These are phyloP conservation scores for Vigna hirtella DNA, from an alignment of 306 rosid species.

Conservation along the genomic window DNA sequence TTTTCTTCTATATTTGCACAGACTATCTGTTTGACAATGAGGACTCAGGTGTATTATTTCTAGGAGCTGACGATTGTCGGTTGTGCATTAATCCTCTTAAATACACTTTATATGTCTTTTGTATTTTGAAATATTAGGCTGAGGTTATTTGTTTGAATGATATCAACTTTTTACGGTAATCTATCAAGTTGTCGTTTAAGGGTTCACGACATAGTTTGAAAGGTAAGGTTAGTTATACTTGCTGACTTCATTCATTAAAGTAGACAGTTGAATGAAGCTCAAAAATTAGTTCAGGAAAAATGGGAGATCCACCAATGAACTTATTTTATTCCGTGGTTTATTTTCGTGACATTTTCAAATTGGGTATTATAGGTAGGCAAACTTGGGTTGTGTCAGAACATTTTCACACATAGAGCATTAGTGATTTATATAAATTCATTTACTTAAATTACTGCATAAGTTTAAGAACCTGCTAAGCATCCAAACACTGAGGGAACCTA, in stretches of 20 bases:
- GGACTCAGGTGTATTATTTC: slow-evolving; percentile 23
- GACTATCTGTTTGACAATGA: slow-evolving; percentile 26
- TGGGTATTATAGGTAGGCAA: background rate
- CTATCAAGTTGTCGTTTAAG: slow-evolving; percentile 12
- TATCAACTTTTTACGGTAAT: slow-evolving; percentile 16
- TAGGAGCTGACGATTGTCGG: slow-evolving; percentile 16
- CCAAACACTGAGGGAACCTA: too few species aligned
- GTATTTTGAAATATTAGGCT: slow-evolving; percentile 20
- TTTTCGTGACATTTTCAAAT: slow-evolving; percentile 34
- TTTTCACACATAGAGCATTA: too few species aligned
- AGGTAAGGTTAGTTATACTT: slow-evolving; percentile 21
- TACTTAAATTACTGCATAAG: too few species aligned
- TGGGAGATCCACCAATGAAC: slow-evolving; percentile 6
- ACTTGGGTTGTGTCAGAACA: too few species aligned
- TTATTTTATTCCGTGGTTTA: slow-evolving; percentile 12
- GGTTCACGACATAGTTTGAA: slow-evolving; percentile 25
- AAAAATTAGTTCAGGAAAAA: slow-evolving; percentile 20
- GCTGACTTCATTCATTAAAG: slow-evolving; percentile 31
- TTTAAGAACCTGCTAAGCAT: too few species aligned
- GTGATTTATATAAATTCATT: too few species aligned
- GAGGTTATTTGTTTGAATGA: slow-evolving; percentile 10
- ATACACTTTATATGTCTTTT: slow-evolving; percentile 4
- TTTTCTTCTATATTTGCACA: background rate
- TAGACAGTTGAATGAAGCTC: slow-evolving; percentile 20
- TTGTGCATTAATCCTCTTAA: slow-evolving; percentile 28